phyloP scores from a whole-genome alignment of 306 rosid species.

The Prunus kanzakura region DNA sequence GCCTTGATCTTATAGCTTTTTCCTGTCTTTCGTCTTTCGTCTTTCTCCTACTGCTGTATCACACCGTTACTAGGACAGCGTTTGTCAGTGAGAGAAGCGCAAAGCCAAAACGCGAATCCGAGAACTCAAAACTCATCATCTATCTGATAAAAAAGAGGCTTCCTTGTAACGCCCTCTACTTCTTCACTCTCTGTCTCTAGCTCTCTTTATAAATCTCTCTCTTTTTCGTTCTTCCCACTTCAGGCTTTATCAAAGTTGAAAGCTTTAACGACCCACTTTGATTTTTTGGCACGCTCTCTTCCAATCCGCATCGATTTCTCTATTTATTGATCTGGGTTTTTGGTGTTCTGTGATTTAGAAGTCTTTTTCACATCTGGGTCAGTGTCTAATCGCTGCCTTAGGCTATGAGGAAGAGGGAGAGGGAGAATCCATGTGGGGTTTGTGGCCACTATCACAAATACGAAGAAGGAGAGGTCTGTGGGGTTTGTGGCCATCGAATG shows the following conservation, averaged over 20 bases:
- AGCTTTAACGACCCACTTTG: not conserved
- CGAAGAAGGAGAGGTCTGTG: slow-evolving; percentile 97
- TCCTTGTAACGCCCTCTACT: slow-evolving; percentile 15
- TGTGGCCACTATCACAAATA: slow-evolving; percentile 98
- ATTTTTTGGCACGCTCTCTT: not conserved
- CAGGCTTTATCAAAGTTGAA: slow-evolving; percentile 11
- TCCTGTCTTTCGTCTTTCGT: not conserved
- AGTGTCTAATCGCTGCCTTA: slow-evolving; percentile 7
- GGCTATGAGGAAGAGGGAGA: slow-evolving; percentile 94
- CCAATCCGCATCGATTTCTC: slow-evolving; percentile 6
- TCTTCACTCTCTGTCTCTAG: not conserved
- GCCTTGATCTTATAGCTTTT: not conserved
- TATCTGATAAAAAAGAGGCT: slow-evolving; percentile 23
- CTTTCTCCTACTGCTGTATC: not conserved
- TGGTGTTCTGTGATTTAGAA: slow-evolving; percentile 22
- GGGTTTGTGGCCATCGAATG: slow-evolving; percentile 91
- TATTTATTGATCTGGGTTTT: slow-evolving; percentile 38
- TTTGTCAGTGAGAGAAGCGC: not conserved
- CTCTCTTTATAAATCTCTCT: not conserved
- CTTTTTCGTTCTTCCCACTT: not conserved
- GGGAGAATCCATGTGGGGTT: slow-evolving; percentile 96
- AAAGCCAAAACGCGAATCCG: slow-evolving; percentile 18
- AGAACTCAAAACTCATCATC: not conserved
- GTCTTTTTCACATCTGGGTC: slow-evolving; percentile 38
- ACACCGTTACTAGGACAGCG: not conserved